Percentiles rank a stretch among this genome's conserved stretches.
Evolutionary conservation across 495 filamentous ascomycete genomes (phyloP).

Genomic region (Penicillium dipodomyicola): DNA sequence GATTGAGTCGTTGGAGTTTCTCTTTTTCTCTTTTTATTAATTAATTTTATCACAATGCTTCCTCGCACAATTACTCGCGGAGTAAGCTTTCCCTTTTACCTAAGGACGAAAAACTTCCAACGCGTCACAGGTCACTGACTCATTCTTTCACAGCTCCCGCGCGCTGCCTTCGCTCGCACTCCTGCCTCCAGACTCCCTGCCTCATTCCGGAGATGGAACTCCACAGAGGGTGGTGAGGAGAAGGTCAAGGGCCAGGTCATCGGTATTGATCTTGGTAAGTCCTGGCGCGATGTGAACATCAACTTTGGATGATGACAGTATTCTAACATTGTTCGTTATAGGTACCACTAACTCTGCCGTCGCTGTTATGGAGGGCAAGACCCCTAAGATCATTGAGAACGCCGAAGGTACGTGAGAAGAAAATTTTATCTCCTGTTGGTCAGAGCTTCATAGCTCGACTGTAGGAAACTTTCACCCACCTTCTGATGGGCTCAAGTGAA

Average conservation of each 20-base stretch:
- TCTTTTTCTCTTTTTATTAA: constrained; percentile 40
- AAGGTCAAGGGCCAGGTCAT: constrained; percentile 96
- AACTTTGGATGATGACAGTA: neutral
- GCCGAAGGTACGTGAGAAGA: constrained; percentile 67
- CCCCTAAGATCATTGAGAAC: constrained; percentile 96
- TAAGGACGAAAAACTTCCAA: constrained; percentile 8
- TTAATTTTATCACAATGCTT: constrained; percentile 51
- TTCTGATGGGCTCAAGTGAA: neutral
- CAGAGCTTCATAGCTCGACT: constrained; percentile 9
- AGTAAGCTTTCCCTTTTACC: constrained; percentile 57
- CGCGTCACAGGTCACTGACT: constrained; percentile 29
- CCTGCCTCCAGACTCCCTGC: constrained; percentile 55
- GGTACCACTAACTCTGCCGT: constrained; percentile 98
- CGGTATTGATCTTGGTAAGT: constrained; percentile 96
- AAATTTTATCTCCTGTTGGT: constrained; percentile 20
- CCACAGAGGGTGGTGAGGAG: constrained; percentile 75
- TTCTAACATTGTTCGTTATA: constrained; percentile 38
- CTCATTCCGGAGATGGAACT: constrained; percentile 71
- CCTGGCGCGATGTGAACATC: constrained; percentile 3
- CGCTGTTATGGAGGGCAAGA: constrained; percentile 95
- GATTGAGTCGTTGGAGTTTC: constrained; percentile 43
- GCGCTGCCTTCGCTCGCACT: constrained; percentile 48
- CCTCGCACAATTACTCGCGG: constrained; percentile 57
- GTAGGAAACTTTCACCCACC: neutral
- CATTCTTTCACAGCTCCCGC: constrained; percentile 37